Base-by-base conservation (phyloP, 2,329 filamentous ascomycete genomes). In the Fonsecaea nubica region DNA sequence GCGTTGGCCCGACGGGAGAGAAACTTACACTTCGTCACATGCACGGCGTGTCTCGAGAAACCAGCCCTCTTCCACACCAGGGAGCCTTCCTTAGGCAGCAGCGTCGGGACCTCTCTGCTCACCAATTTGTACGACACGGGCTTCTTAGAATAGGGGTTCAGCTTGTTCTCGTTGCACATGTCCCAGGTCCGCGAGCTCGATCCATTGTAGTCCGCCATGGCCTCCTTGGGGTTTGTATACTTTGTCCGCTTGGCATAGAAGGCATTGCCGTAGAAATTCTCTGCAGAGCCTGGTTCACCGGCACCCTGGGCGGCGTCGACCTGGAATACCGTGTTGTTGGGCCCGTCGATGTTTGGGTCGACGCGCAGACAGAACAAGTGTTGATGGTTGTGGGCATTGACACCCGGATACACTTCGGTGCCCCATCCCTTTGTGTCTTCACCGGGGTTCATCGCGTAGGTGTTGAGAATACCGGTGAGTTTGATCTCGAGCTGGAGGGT, bases 361-460 rank as follows among this genome's bases (percentile, higher is more conserved):
- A 97, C 83, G 50, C 93, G 91, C 52, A 97, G 82, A 76, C 92
- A 97, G 86, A 97, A 97, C 36, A 97, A 85, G 78, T 97, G 93
- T 79, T 97, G 93, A 78, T 97, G 93, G 81, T 97, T 97, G 81
- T 97, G 93, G 0, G 93, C 93, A 75, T 97, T 96, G 75, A 97
- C 92, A 48, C 92, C 89, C 0, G 92, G 91, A 75, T 94, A 95
- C 8, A 97, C 93, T 77, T 96, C 90, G 0, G 93, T 96, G 64
- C 93, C 93, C 92, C 92, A 97, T 66, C 92, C 92, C 35, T 91
- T 83, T 8, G 91, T 90, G 70, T 95, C 91, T 79, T 97, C 93
- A 55, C 87, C 91, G 0, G 89, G 87, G 72, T 89, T 87, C 84
- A 97, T 90, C 32, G 89, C 83, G 74, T 96, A 97, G 0, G 93